Evolutionary conservation across 2,329 filamentous ascomycete species (phyloP).

Genomic region (Aspergillus chevalieri): DNA sequence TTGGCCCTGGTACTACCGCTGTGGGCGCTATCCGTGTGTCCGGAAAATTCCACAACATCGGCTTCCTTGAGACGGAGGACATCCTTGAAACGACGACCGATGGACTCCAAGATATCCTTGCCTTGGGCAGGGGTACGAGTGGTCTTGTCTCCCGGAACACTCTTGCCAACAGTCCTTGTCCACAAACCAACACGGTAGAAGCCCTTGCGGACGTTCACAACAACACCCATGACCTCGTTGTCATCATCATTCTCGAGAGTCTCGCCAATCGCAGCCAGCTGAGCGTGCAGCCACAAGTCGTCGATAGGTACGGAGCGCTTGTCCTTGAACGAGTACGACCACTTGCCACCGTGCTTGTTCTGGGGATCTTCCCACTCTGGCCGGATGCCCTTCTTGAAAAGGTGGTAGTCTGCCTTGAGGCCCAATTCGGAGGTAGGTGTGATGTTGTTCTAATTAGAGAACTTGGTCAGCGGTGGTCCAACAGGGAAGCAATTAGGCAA

Average conservation of each 20-base stretch:
- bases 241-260: slow-evolving; percentile 90
- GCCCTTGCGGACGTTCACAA: slow-evolving; percentile 96
- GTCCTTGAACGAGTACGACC: slow-evolving; percentile 97
- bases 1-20: slow-evolving; percentile 91
- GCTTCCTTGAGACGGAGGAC: slow-evolving; percentile 70
- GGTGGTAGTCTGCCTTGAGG: slow-evolving; percentile 97
- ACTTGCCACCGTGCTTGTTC: slow-evolving; percentile 99
- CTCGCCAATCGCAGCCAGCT: slow-evolving; percentile 94
- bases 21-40: slow-evolving; percentile 90
- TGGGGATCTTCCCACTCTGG: slow-evolving; percentile 98
- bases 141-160: slow-evolving; percentile 67
- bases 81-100: slow-evolving; percentile 89
- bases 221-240: slow-evolving; percentile 97
- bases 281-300: slow-evolving; percentile 92
- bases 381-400: slow-evolving; percentile 95
- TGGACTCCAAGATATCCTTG: slow-evolving; percentile 73
- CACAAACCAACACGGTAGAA: slow-evolving; percentile 97
- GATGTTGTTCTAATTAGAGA: slow-evolving; percentile 81
- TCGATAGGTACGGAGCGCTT: slow-evolving; percentile 90
- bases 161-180: slow-evolving; percentile 90
- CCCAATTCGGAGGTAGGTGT: slow-evolving; percentile 90
- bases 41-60: slow-evolving; percentile 88
- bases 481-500: background rate
- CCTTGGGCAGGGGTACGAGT: slow-evolving; percentile 74
- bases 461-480: slow-evolving; percentile 7